Evolutionary conservation across 2,329 filamentous ascomycete species (phyloP).

Genomic region (Cladosporium halotolerans): DNA sequence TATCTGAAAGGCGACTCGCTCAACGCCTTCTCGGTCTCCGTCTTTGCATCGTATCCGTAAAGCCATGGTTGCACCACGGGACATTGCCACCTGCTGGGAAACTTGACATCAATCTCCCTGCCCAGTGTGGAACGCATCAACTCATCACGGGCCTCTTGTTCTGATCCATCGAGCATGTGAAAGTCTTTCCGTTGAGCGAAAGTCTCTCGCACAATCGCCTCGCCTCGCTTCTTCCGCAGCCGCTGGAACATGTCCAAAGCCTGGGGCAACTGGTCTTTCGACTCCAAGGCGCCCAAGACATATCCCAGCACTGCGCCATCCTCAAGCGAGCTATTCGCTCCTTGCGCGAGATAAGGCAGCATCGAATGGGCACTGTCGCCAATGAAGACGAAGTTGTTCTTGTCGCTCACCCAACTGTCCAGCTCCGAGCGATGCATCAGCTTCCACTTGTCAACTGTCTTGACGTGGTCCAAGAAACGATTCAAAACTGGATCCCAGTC

Average conservation of each 20-base stretch:
- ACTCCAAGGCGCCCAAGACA: slow-evolving; percentile 47
- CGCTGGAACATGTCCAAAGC: slow-evolving; percentile 41
- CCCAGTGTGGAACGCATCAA: slow-evolving; percentile 53
- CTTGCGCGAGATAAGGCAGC: slow-evolving; percentile 52
- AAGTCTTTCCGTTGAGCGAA: slow-evolving; percentile 46
- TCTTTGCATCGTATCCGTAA: slow-evolving; percentile 57
- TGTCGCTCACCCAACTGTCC: slow-evolving; percentile 49
- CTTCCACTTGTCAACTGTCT: slow-evolving; percentile 62
- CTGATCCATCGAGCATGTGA: slow-evolving; percentile 44
- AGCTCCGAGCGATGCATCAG: slow-evolving; percentile 54
- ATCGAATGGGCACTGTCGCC: slow-evolving; percentile 61
- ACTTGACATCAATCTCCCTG: slow-evolving; percentile 46
- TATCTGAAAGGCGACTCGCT: slow-evolving; percentile 1
- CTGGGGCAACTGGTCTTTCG: slow-evolving; percentile 34
- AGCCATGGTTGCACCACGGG: slow-evolving; percentile 58
- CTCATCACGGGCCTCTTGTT: slow-evolving; percentile 53
- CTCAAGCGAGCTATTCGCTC: slow-evolving; percentile 62
- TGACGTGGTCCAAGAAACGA: slow-evolving; percentile 45
- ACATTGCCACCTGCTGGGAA: slow-evolving; percentile 60
- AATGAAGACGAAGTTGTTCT: slow-evolving; percentile 45
- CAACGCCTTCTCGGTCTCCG: slow-evolving; percentile 40
- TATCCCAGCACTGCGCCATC: slow-evolving; percentile 61
- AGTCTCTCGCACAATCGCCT: slow-evolving; percentile 55
- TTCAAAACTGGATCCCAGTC: slow-evolving; percentile 58
- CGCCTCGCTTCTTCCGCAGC: slow-evolving; percentile 43